Percentiles rank a stretch among this genome's conserved stretches.
Conservation (phyloP, 2,329 filamentous ascomycete species). For the Alternaria ventricosa region DNA sequence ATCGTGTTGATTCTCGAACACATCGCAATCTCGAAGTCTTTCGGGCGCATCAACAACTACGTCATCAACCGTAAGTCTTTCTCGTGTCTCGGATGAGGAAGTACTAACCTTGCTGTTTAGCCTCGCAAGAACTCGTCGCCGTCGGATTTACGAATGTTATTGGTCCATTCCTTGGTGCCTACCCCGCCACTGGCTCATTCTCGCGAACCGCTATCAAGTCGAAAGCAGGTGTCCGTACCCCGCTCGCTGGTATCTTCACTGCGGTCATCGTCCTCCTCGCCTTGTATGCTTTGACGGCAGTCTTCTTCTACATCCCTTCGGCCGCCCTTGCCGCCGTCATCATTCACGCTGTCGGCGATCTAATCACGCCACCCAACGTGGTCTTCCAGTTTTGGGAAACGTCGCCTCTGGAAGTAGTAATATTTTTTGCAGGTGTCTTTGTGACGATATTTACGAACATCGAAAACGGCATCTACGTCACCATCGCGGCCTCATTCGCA, state of each 20-base stretch:
- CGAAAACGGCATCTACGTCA: conserved; percentile 91
- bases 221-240: conserved; percentile 92
- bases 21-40: conserved; percentile 96
- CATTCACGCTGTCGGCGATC: conserved; percentile 91
- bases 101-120: background rate
- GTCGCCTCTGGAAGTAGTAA: conserved; percentile 85
- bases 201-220: conserved; percentile 96
- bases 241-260: conserved; percentile 88
- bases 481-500: conserved; percentile 76
- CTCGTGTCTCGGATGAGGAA: background rate
- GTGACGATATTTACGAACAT: conserved; percentile 89
- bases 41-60: conserved; percentile 95
- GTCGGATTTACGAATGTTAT: conserved; percentile 89
- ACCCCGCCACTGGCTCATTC: conserved; percentile 93
- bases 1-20: conserved; percentile 98
- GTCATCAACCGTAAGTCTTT: conserved; percentile 70
- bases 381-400: conserved; percentile 96
- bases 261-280: conserved; percentile 84
- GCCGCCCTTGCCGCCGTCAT: conserved; percentile 85
- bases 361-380: conserved; percentile 89
- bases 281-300: conserved; percentile 83
- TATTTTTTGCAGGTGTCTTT: conserved; percentile 92
- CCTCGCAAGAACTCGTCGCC: conserved; percentile 93
- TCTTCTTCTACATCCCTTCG: conserved; percentile 93
- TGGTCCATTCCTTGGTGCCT: conserved; percentile 88